These are phyloP conservation scores for Tuber microsphaerosporum DNA, from an alignment of 495 filamentous ascomycete species.

Conservation along the genomic window DNA sequence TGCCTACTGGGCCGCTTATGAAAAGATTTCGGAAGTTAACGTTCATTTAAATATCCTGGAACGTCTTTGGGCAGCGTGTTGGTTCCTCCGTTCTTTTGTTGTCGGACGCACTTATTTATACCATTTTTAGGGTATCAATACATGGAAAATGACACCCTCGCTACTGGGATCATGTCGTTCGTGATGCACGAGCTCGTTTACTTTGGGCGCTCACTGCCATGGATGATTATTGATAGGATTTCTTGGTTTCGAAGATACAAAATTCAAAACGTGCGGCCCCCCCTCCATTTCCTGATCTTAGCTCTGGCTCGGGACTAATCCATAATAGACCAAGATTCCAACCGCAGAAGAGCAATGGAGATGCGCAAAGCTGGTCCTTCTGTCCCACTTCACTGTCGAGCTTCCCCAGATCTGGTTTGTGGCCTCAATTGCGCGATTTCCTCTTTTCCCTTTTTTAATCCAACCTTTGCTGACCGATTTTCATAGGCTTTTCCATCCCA, in stretches of 20 bases:
- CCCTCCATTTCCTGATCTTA: not conserved
- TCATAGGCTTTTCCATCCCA: conserved; percentile 75
- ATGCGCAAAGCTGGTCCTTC: conserved; percentile 81
- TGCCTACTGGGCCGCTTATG: conserved; percentile 71
- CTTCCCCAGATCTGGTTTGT: conserved; percentile 83
- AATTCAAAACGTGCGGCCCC: conserved; percentile 68
- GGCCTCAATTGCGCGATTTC: not conserved
- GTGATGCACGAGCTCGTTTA: conserved; percentile 89
- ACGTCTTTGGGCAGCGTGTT: conserved; percentile 75
- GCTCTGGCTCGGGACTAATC: conserved; percentile 9
- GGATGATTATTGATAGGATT: conserved; percentile 85
- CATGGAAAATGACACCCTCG: conserved; percentile 94
- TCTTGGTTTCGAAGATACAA: conserved; percentile 87
- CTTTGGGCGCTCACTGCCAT: conserved; percentile 85
- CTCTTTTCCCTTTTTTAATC: not conserved
- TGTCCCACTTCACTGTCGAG: conserved; percentile 94
- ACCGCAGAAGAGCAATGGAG: conserved; percentile 86
- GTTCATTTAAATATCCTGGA: conserved; percentile 77
- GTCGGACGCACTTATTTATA: not conserved
- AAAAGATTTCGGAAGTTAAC: conserved; percentile 81
- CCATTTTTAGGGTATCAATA: conserved; percentile 66
- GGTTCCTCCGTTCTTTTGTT: conserved; percentile 6
- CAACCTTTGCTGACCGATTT: not conserved
- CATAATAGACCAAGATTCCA: conserved; percentile 72
- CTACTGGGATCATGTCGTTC: conserved; percentile 92